Percentiles rank a stretch among this genome's conserved stretches.
These are phyloP conservation scores for Amaranthus palmeri DNA, from an alignment of 148 eudicot species.

Conservation along the genomic window DNA sequence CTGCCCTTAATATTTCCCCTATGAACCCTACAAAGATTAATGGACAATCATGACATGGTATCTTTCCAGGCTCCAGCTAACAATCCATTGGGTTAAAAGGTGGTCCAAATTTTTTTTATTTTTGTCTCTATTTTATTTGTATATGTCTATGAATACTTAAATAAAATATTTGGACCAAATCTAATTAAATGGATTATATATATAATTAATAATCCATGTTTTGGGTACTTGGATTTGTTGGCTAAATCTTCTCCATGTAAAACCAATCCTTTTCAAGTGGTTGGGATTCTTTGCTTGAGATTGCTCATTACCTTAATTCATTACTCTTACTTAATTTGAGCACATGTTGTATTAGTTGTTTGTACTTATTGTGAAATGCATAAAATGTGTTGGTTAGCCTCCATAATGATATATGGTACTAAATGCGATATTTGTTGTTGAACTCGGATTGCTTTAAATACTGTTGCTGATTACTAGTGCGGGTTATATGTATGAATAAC, in stretches of 20 bases:
- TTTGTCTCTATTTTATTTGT: neutral
- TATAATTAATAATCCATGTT: neutral
- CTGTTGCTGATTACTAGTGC: too few relatives aligned
- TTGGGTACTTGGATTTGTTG: neutral
- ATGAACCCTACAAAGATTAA: conserved; percentile 13
- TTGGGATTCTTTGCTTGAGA: conserved; percentile 7
- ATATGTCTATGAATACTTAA: neutral
- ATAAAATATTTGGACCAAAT: neutral
- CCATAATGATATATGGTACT: too few relatives aligned
- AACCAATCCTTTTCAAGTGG: conserved; percentile 6
- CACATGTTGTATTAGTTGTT: neutral
- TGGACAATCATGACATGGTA: neutral
- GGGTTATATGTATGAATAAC: too few relatives aligned
- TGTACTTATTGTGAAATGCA: neutral
- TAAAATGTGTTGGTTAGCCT: neutral
- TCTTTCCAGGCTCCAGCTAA: neutral
- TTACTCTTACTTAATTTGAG: neutral
- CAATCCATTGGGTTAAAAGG: neutral
- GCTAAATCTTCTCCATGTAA: conserved; percentile 9
- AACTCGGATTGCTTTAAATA: too few relatives aligned
- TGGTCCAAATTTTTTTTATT: neutral
- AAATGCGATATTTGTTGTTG: too few relatives aligned
- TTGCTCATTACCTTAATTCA: neutral
- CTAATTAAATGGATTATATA: neutral
- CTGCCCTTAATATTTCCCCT: neutral